Percentiles rank a stretch among this genome's conserved stretches.
Conservation (phyloP, 106 monocot species). For the Cymbidium sinense region DNA sequence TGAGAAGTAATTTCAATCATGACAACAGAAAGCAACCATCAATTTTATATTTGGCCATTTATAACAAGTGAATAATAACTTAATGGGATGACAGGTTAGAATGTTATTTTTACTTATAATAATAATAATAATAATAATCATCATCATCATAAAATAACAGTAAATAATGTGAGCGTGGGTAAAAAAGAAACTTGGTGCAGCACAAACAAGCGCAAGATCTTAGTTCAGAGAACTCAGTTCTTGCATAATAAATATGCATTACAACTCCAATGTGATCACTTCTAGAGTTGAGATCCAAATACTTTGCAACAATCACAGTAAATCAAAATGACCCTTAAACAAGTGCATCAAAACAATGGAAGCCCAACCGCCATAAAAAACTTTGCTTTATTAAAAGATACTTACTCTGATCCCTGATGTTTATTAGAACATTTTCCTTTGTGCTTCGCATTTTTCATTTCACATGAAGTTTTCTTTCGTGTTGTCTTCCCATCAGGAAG, state of each 20-base stretch:
- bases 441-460: neutral
- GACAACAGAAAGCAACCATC: neutral
- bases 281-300: neutral
- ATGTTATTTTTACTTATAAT: neutral
- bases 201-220: neutral
- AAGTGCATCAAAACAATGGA: neutral
- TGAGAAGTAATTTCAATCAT: neutral
- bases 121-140: neutral
- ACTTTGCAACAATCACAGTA: neutral
- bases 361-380: neutral
- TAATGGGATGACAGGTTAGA: neutral
- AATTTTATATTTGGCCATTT: neutral
- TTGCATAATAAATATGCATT: neutral
- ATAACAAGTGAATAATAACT: neutral
- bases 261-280: neutral
- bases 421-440: neutral
- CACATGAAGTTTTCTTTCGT: neutral
- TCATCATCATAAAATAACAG: too few relatives aligned
- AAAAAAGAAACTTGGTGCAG: neutral
- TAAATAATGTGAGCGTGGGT: neutral
- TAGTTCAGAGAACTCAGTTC: neutral
- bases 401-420: neutral
- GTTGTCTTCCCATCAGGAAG: neutral
- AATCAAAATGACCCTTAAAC: neutral
- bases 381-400: neutral